phyloP scores from a whole-genome alignment of 2,329 filamentous ascomycete genomes.

The Microsporum ferrugineum region DNA sequence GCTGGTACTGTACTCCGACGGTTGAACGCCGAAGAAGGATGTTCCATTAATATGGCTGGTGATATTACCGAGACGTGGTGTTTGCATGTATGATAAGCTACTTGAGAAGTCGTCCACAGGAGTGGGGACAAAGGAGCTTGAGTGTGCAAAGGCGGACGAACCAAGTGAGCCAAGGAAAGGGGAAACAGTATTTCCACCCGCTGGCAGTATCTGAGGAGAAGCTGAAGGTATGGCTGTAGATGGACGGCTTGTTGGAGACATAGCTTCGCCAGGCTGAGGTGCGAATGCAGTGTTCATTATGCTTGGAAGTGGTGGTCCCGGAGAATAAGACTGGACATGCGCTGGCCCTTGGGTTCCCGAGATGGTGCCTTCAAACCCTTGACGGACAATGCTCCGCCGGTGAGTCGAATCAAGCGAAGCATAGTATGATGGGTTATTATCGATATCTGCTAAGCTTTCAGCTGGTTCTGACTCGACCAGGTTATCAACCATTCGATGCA shows the following conservation, averaged over 20 bases:
- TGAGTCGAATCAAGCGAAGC: neutral
- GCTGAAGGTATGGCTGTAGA: constrained; percentile 15
- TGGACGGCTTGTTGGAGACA: constrained; percentile 23
- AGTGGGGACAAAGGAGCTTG: neutral
- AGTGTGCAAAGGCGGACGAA: neutral
- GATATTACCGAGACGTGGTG: neutral
- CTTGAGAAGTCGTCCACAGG: neutral
- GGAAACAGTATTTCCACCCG: neutral
- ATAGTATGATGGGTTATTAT: neutral
- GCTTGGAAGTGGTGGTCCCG: constrained; percentile 22
- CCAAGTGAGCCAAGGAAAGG: neutral
- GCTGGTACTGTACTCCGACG: neutral
- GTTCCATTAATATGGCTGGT: neutral
- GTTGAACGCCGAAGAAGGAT: neutral
- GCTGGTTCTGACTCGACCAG: constrained; percentile 38
- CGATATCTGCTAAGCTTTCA: constrained; percentile 10
- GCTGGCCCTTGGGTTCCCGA: constrained; percentile 2
- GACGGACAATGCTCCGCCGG: neutral
- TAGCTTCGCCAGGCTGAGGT: constrained; percentile 28
- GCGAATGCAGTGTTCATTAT: constrained; percentile 33
- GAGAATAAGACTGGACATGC: constrained; percentile 12
- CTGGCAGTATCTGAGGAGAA: neutral
- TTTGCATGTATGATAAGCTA: neutral
- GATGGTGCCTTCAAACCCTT: neutral
- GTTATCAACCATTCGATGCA: constrained; percentile 49